Percentiles rank a stretch among this genome's conserved stretches.
phyloP scores from a whole-genome alignment of 2,329 filamentous ascomycete genomes.

The Diaporthe batatas region DNA sequence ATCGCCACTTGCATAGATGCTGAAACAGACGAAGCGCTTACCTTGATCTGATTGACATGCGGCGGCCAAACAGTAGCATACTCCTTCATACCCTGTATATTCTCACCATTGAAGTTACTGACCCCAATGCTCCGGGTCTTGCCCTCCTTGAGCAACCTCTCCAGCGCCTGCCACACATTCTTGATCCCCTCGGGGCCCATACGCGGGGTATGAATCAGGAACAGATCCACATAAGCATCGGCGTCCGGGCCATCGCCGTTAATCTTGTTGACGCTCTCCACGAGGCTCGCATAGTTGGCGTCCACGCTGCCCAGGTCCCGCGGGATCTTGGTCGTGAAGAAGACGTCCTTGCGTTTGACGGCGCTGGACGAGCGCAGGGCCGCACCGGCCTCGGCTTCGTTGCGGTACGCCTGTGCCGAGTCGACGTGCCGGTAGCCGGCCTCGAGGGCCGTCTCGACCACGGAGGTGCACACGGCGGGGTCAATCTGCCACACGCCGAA shows the following conservation, averaged over 20 bases:
- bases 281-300: constrained; percentile 21
- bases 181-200: constrained; percentile 34
- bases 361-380: constrained; percentile 25
- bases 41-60: constrained; percentile 38
- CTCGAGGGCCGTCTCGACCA: constrained; percentile 26
- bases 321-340: constrained; percentile 39
- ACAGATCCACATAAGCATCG: constrained; percentile 33
- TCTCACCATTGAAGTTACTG: constrained; percentile 20
- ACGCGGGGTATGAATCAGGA: constrained; percentile 31
- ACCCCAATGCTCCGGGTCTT: constrained; percentile 36
- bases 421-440: constrained; percentile 35
- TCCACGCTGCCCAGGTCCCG: constrained; percentile 24
- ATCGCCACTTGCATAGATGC: too few species aligned
- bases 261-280: constrained; percentile 37
- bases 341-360: constrained; percentile 34
- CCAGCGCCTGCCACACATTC: constrained; percentile 35
- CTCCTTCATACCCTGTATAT: constrained; percentile 38
- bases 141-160: constrained; percentile 35
- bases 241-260: constrained; percentile 9
- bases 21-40: not conserved
- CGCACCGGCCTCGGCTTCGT: constrained; percentile 35
- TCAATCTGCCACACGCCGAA: constrained; percentile 37
- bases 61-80: constrained; percentile 38
- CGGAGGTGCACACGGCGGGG: constrained; percentile 23
- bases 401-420: constrained; percentile 30